Conservation (phyloP, 257 asterid genomes). For the Rauvolfia tetraphylla region DNA sequence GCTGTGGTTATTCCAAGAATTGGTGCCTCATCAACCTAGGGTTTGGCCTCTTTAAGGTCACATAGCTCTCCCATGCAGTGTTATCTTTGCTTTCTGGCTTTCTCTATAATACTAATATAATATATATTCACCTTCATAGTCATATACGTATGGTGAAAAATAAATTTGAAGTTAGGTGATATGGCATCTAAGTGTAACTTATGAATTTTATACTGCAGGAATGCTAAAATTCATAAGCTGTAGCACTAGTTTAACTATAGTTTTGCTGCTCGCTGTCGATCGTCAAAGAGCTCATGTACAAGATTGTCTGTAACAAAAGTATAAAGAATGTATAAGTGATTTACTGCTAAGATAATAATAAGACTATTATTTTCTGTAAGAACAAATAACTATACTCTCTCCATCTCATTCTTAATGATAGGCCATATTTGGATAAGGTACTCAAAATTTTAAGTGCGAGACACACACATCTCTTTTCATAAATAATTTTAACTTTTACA, state of each 20-base stretch:
- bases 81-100: no score
- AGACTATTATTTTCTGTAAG: background rate
- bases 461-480: no score
- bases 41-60: background rate
- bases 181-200: background rate
- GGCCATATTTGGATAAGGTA: no score
- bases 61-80: background rate
- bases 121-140: no score
- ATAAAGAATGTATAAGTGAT: background rate
- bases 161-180: background rate
- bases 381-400: no score
- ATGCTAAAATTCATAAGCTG: background rate
- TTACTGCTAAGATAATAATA: background rate
- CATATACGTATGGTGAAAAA: background rate
- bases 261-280: background rate
- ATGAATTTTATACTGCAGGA: no score
- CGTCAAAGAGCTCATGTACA: background rate
- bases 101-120: no score
- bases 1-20: constrained; percentile 34
- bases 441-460: no score
- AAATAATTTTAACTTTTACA: no score
- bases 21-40: background rate
- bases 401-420: no score
- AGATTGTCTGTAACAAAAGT: background rate
- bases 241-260: background rate